Evolutionary conservation across 2,329 filamentous ascomycete genomes (phyloP).

Genomic region (Alternaria sp.): DNA sequence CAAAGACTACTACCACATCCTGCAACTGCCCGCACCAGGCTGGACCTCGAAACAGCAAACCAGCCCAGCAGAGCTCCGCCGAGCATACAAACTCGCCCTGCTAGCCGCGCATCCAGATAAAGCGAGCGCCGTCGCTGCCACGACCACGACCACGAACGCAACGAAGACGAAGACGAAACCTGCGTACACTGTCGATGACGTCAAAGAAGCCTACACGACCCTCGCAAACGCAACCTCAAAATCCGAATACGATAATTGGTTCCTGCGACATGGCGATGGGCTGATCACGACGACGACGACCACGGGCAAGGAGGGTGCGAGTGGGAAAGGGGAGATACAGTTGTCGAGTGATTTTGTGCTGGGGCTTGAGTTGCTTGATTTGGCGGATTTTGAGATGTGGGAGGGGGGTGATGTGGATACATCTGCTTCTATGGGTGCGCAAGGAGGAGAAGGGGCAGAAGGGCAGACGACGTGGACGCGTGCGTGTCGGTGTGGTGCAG

Average conservation of each 20-base stretch:
- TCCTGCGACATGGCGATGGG: conserved; percentile 7
- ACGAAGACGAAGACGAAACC: background rate
- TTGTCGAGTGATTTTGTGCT: conserved; percentile 43
- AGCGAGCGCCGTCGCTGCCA: conserved; percentile 3
- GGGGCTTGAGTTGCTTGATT: conserved; percentile 63
- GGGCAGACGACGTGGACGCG: conserved; percentile 56
- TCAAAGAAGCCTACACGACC: conserved; percentile 64
- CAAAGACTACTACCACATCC: conserved; percentile 40
- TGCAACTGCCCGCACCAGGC: conserved; percentile 25
- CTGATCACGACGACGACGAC: background rate
- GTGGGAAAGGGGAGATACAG: background rate
- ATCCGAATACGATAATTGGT: conserved; percentile 50
- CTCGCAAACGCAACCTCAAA: conserved; percentile 55
- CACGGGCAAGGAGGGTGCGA: background rate
- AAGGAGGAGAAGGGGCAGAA: conserved; percentile 25
- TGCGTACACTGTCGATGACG: conserved; percentile 61
- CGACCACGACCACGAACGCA: background rate
- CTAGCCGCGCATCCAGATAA: conserved; percentile 67
- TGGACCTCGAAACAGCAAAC: conserved; percentile 2
- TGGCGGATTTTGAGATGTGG: conserved; percentile 56
- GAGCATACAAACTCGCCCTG: conserved; percentile 64
- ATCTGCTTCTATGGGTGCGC: background rate
- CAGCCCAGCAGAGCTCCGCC: conserved; percentile 13
- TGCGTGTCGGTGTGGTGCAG: conserved; percentile 65
- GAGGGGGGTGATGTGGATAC: background rate